Conservation (phyloP, 352 stramenopile species). For the Pythium oligandrum region DNA sequence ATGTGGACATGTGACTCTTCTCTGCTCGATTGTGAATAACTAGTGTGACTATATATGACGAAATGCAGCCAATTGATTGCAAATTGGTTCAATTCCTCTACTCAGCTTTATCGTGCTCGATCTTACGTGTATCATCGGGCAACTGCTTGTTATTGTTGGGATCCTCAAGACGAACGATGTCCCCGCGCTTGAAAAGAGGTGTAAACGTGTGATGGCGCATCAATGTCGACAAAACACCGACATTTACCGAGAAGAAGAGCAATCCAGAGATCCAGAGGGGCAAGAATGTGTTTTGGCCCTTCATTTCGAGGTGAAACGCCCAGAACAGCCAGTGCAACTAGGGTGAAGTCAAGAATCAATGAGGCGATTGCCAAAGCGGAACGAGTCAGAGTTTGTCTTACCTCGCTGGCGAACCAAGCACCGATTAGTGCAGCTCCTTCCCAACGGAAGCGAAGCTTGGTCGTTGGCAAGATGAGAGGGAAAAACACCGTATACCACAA, state of each 20-base stretch:
- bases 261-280: conserved; percentile 83
- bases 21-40: no score
- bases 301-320: conserved; percentile 89
- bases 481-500: conserved; percentile 96
- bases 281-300: conserved; percentile 87
- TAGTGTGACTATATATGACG: no score
- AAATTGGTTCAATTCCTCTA: no score
- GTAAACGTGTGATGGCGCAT: conserved; percentile 61
- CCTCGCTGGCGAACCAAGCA: conserved; percentile 73
- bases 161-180: conserved; percentile 27
- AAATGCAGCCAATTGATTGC: no score
- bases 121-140: no score
- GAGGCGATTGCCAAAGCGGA: neutral
- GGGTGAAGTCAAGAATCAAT: neutral
- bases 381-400: conserved; percentile 12
- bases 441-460: conserved; percentile 56
- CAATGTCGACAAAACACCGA: conserved; percentile 67
- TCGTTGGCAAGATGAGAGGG: conserved; percentile 80
- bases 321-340: conserved; percentile 88
- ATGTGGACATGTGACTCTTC: conserved; percentile 2
- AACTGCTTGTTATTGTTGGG: conserved; percentile 4
- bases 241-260: conserved; percentile 87
- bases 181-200: conserved; percentile 48
- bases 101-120: no score
- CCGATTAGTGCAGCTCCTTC: conserved; percentile 59